Evolutionary conservation across 768 basidiomycete species (phyloP).

Genomic region (Lentinula raphanica): DNA sequence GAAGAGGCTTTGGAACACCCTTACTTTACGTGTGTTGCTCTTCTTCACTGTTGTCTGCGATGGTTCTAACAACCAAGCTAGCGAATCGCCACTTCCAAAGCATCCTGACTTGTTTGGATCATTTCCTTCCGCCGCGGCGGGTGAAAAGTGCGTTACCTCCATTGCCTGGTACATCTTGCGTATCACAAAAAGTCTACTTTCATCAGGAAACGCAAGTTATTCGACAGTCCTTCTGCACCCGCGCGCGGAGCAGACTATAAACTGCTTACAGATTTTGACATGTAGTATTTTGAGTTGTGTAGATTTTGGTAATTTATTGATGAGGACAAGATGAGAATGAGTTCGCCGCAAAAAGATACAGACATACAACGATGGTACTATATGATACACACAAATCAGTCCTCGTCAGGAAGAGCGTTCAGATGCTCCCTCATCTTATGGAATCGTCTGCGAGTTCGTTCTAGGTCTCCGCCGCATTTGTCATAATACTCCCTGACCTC

Average conservation of each 20-base stretch:
- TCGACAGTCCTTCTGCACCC: slow-evolving; percentile 78
- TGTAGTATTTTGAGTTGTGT: slow-evolving; percentile 14
- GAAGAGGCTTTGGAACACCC: slow-evolving; percentile 87
- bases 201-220: slow-evolving; percentile 67
- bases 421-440: slow-evolving; percentile 57
- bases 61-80: slow-evolving; percentile 23
- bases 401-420: slow-evolving; percentile 31
- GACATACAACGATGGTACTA: not conserved
- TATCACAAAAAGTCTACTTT: not conserved
- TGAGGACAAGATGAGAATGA: not conserved
- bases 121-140: slow-evolving; percentile 93
- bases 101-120: slow-evolving; percentile 94
- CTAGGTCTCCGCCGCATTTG: slow-evolving; percentile 60
- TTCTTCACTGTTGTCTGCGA: not conserved
- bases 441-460: slow-evolving; percentile 58
- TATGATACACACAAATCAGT: not conserved
- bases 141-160: slow-evolving; percentile 69
- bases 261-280: slow-evolving; percentile 59
- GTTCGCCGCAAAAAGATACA: not conserved
- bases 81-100: slow-evolving; percentile 92
- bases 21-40: slow-evolving; percentile 74
- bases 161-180: not conserved
- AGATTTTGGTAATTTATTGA: too few relatives aligned
- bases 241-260: slow-evolving; percentile 66
- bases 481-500: slow-evolving; percentile 80